Evolutionary conservation across 1,284 basidiomycete species (phyloP), one percentile per base, ranked within the genome.

Genomic region (Malassezia dermatis): DNA sequence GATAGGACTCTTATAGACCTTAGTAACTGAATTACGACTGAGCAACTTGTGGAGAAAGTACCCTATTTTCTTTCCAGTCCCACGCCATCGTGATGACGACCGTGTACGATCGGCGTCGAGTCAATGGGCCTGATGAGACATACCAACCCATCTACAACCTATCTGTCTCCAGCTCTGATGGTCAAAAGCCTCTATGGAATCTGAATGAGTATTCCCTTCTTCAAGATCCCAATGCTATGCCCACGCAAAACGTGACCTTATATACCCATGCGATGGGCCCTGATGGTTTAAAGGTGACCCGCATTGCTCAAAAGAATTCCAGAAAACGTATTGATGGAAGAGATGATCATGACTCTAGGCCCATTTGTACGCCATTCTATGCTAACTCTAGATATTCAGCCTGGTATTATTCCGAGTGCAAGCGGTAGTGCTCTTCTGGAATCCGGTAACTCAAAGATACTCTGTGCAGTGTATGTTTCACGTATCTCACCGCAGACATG

Each of bases 401-500:
- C 34, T 4, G 45, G 45, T 6, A 34, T 57, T 21, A 46, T 57
- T 17, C 49, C 50, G 2, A 57, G 40, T 23, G 55, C 55, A 12
- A 57, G 55, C 26, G 55, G 55, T 8, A 52, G 49, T 24, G 50
- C 50, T 11, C 45, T 57, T 13, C 21, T 57, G 10, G 55, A 57
- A 31, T 46, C 26, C 8, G 55, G 55, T 8, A 37, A 40, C 15
- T 48, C 55, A 5, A 57, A 57, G 28, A 45, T 57, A 15, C 35
- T 46, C 2, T 51, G 49, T n/a, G 43, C 55, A 15, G 50, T 57
- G 49, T 56, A 51, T 4, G 54, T 56, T 5, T 43, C 17, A 12
- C 4, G 27, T 44, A 8, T 31, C 47, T 31, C 27, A 35, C 21
- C 5, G 11, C 30, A 56, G 54, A 3, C 55, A 57, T 75, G 93